Evolutionary conservation across 495 filamentous ascomycete species (phyloP), one percentile per base, ranked within the genome.

Genomic region (Podospora pseudocomata): DNA sequence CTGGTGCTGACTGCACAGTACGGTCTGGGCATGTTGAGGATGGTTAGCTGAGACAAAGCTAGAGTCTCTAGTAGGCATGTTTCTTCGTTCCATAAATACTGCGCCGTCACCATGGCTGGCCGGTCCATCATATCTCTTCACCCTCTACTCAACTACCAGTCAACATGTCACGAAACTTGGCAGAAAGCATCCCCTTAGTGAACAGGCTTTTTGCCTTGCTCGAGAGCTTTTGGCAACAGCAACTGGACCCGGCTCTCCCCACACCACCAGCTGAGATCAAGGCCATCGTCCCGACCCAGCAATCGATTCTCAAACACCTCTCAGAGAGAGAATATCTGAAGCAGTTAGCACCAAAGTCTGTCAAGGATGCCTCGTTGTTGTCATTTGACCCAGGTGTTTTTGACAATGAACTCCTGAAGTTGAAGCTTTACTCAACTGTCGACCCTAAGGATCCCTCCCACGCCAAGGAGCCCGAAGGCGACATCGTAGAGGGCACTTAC

Each of bases 321-420:
- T 55, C 68, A 5, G 68, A 76, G 60, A 74, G 72, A 63, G 72
- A 77, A 34, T 73, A 63, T 6, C 20, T 75, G 0, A 69, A 68
- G n/a, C 66, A 77, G 26, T 32, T 75, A 18, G 69, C 68, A 5
- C 72, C 76, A 9, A 65, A 73, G 39, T 54, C 62, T 0, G 59
- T 77, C 30, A 34, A 44, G 19, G 72, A 78, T 55, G 68, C 67
- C n/a, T 69, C 73, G 4, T 64, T 76, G 23, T 68, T 71, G 5
- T 78, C 76, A 2, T 76, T 77, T 32, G 76, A 78, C 64, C 74
- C 76, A 0, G 76, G 76, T 23, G 66, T 78, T 23, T 76, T 77
- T 59, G 69, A 78, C 69, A 75, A 73, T 60, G 72, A 78, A 67
- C 39, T 78, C 32, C 56, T 77, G 16, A 72, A 71, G 9, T 18